Evolutionary conservation across 2,329 filamentous ascomycete genomes (phyloP).

Genomic region (Aspergillus texensis): DNA sequence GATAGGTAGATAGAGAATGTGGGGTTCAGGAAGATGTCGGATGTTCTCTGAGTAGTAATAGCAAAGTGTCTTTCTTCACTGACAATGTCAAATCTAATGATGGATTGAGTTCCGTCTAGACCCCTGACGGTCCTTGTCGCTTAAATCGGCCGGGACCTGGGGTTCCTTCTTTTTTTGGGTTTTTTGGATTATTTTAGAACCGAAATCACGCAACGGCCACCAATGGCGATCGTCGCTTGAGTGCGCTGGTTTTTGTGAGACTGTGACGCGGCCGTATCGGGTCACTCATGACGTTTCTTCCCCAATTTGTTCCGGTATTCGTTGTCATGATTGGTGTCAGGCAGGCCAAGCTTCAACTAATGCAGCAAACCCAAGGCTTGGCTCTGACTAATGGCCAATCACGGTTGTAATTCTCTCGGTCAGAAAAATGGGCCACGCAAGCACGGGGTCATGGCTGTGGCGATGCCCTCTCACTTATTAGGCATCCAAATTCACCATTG

Average conservation of each 20-base stretch:
- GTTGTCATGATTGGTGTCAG: conserved; percentile 5
- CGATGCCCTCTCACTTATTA: conserved; percentile 5
- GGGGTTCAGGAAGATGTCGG: not conserved
- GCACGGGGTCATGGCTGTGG: conserved; percentile 9
- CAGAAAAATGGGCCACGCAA: conserved; percentile 22
- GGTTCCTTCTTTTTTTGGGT: not conserved
- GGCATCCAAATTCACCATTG: conserved; percentile 12
- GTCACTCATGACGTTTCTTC: conserved; percentile 5
- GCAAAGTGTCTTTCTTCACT: not conserved
- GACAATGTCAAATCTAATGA: not conserved
- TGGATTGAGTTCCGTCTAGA: not conserved
- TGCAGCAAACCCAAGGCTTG: conserved; percentile 21
- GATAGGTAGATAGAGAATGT: not conserved
- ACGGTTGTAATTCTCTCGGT: not conserved
- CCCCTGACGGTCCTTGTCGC: not conserved
- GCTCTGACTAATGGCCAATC: conserved; percentile 11
- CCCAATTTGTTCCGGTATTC: not conserved
- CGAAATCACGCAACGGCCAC: conserved; percentile 14
- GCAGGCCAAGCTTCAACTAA: conserved; percentile 25
- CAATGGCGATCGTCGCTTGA: conserved; percentile 10
- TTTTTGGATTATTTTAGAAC: conserved; percentile 8
- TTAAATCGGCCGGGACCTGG: not conserved
- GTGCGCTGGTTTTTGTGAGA: not conserved
- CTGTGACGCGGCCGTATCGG: conserved; percentile 22
- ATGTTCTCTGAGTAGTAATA: not conserved